These are phyloP conservation scores for Podospora appendiculata DNA, from an alignment of 495 filamentous ascomycete species.

Conservation along the genomic window DNA sequence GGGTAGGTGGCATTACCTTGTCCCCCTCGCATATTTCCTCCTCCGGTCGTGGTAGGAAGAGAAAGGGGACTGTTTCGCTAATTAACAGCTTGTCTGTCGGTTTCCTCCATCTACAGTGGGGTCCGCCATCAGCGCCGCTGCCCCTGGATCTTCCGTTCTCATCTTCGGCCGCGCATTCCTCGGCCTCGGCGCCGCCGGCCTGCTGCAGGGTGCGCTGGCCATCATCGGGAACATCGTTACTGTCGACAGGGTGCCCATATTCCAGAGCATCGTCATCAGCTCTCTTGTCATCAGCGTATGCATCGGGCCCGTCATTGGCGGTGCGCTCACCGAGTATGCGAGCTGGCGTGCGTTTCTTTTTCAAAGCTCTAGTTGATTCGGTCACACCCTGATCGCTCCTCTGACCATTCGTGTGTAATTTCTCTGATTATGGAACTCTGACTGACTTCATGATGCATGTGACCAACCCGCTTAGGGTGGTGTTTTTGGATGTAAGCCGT, in stretches of 20 bases:
- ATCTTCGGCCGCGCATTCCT: slow-evolving; percentile 42
- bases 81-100: too few species aligned
- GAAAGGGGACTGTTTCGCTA: too few species aligned
- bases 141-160: slow-evolving; percentile 33
- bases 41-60: too few species aligned
- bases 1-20: background rate
- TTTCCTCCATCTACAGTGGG: slow-evolving; percentile 16
- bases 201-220: slow-evolving; percentile 41
- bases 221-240: slow-evolving; percentile 32
- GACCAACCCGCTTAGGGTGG: background rate
- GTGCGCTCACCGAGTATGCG: background rate
- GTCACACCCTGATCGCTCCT: background rate
- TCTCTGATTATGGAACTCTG: background rate
- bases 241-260: background rate
- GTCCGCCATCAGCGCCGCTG: slow-evolving; percentile 35
- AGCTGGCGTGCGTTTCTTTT: background rate
- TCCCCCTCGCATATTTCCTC: too few species aligned
- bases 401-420: background rate
- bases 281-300: background rate
- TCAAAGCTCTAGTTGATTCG: background rate
- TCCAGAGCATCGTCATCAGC: background rate
- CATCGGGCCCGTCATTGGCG: background rate
- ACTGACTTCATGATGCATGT: background rate
- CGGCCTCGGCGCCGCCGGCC: slow-evolving; percentile 36
- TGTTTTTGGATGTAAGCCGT: background rate